Evolutionary conservation across 1,139 yeast genomes (phyloP).

Genomic region (Taphrina betulina): DNA sequence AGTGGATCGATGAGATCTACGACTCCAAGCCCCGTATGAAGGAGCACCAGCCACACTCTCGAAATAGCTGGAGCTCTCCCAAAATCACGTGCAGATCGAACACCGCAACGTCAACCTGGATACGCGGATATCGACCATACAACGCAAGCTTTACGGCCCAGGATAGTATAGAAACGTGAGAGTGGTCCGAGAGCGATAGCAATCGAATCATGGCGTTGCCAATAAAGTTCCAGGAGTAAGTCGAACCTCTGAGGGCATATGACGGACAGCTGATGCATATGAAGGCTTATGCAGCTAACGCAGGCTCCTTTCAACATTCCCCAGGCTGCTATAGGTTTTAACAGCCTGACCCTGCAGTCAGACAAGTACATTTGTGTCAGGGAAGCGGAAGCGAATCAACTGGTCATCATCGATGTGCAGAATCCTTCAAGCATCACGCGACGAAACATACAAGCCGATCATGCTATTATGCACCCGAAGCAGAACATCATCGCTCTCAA

Average conservation of each 20-base stretch:
- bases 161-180: no score
- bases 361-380: conserved; percentile 85
- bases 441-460: conserved; percentile 95
- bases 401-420: conserved; percentile 83
- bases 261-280: not conserved
- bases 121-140: no score
- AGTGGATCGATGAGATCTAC: no score
- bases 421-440: conserved; percentile 72
- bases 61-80: no score
- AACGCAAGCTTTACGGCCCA: no score
- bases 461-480: conserved; percentile 92
- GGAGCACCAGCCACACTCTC: no score
- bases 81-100: no score
- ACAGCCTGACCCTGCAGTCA: conserved; percentile 90
- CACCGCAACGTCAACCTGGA: not conserved
- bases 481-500: conserved; percentile 87
- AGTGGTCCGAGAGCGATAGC: no score
- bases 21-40: no score
- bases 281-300: conserved; percentile 32
- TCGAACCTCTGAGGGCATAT: not conserved
- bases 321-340: conserved; percentile 81
- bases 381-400: conserved; percentile 77
- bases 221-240: conserved; percentile 32
- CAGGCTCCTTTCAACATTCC: conserved; percentile 74
- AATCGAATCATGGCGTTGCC: conserved; percentile 32